Conservation (phyloP, 352 stramenopile genomes). For the Pythium diclinum region DNA sequence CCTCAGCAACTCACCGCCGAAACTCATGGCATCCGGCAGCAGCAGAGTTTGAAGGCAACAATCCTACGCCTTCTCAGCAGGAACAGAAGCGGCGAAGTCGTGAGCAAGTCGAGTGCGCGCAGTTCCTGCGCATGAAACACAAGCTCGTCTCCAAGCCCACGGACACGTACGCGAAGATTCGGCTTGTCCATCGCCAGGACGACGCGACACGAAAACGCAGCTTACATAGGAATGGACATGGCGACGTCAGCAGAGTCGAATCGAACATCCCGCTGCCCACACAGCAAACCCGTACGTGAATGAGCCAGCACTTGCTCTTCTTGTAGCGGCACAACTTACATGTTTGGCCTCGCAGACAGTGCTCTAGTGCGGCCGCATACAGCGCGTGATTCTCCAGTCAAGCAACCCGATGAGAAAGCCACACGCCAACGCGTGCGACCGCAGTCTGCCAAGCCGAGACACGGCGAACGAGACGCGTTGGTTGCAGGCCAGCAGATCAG, state of each 20-base stretch:
- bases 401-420: neutral
- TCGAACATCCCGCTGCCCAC: neutral
- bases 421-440: conserved; percentile 22
- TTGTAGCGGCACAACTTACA: neutral
- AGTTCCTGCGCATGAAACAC: conserved; percentile 36
- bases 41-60: neutral
- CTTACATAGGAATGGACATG: conserved; percentile 44
- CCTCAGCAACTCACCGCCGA: neutral
- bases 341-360: neutral
- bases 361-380: conserved; percentile 2
- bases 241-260: neutral
- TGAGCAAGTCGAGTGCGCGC: conserved; percentile 29
- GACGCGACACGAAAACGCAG: conserved; percentile 31
- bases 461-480: neutral
- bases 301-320: neutral
- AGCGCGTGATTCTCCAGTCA: neutral
- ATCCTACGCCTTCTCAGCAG: neutral
- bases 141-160: conserved; percentile 50
- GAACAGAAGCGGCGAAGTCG: neutral
- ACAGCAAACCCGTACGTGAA: neutral
- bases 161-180: conserved; percentile 45
- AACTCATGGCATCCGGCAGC: neutral
- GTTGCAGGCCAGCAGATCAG: conserved; percentile 28
- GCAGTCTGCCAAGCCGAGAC: conserved; percentile 43
- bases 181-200: conserved; percentile 40